phyloP scores from a whole-genome alignment of 345 rosid species.

The Angophora floribunda region DNA sequence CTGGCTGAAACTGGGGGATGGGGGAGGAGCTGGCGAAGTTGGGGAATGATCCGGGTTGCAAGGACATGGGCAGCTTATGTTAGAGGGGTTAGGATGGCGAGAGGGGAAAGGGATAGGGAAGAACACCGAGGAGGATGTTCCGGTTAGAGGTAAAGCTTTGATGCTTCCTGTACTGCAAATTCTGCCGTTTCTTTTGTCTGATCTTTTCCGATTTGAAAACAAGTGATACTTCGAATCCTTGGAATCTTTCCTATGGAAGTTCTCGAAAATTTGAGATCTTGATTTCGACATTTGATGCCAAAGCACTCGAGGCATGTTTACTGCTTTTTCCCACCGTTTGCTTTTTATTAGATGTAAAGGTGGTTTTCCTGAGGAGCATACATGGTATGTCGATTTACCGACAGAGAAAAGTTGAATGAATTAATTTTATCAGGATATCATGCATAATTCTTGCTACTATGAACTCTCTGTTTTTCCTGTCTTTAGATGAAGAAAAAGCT shows the following conservation, averaged over 20 bases:
- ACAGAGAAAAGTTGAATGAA: not conserved
- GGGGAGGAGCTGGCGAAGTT: conserved; percentile 31
- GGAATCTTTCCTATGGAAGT: not conserved
- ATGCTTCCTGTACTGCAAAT: not conserved
- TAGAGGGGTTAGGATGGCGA: conserved; percentile 71
- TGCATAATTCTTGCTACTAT: not conserved
- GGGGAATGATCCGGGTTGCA: conserved; percentile 52
- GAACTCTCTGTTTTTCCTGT: not conserved
- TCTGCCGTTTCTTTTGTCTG: not conserved
- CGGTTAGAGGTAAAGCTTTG: not conserved
- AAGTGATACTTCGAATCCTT: not conserved
- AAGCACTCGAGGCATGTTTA: not conserved
- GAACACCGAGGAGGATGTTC: conserved; percentile 2
- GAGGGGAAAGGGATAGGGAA: conserved; percentile 76
- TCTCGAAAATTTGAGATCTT: too few relatives aligned
- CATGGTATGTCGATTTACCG: not conserved
- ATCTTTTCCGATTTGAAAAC: not conserved
- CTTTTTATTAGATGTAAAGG: not conserved
- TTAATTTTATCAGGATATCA: not conserved
- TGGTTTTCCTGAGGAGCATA: not conserved
- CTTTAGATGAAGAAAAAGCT: not conserved
- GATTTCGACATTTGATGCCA: not conserved
- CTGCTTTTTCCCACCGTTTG: not conserved
- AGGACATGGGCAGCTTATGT: conserved; percentile 53
- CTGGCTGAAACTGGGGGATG: conserved; percentile 25